Evolutionary conservation across 2,329 filamentous ascomycete species (phyloP).

Genomic region (Beauveria varroae): DNA sequence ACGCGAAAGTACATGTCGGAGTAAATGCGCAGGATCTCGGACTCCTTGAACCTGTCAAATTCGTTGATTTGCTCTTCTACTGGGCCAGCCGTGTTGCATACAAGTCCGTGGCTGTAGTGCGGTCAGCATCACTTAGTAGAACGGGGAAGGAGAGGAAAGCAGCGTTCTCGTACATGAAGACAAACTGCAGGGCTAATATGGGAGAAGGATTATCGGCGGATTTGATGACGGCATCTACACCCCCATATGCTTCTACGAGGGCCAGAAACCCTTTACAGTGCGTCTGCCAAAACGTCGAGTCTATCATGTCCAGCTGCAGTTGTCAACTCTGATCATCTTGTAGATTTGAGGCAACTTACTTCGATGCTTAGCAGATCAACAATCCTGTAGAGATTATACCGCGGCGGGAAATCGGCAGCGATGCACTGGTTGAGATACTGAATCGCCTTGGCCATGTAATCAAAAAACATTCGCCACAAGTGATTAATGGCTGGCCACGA

Average conservation of each 20-base stretch:
- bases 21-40: neutral
- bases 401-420: neutral
- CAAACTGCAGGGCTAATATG: neutral
- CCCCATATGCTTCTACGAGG: neutral
- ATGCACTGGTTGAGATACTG: neutral
- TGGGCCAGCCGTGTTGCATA: neutral
- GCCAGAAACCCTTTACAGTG: neutral
- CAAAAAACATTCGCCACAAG: neutral
- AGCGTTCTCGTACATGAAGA: neutral
- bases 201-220: neutral
- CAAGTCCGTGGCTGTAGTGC: neutral
- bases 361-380: conserved; percentile 3
- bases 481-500: neutral
- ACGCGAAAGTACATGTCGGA: neutral
- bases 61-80: neutral
- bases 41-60: neutral
- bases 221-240: neutral
- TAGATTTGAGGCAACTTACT: neutral
- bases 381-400: neutral
- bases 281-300: neutral
- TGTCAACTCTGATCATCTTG: neutral
- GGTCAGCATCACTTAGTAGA: neutral
- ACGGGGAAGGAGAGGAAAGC: too few species aligned
- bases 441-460: neutral
- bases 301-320: neutral